Evolutionary conservation across 1,284 basidiomycete genomes (phyloP).

Genomic region (Pisolithus thermaeus): DNA sequence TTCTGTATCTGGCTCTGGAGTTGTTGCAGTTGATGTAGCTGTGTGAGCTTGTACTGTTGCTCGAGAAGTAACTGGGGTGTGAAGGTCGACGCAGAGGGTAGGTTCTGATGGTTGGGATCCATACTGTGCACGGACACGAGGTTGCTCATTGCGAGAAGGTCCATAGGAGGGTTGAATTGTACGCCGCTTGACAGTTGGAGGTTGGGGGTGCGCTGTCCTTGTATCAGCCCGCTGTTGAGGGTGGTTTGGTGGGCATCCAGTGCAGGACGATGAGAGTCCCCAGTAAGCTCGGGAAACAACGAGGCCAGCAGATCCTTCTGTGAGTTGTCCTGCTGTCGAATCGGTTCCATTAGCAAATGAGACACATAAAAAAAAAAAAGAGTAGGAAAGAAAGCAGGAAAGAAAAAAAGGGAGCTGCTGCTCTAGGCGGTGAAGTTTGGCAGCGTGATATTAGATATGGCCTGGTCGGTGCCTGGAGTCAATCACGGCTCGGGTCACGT

Average conservation of each 20-base stretch:
- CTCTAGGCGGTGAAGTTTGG: not conserved
- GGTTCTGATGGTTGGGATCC: slow-evolving; percentile 18
- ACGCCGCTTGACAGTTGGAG: slow-evolving; percentile 15
- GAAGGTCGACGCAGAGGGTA: slow-evolving; percentile 19
- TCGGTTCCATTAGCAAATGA: slow-evolving; percentile 24
- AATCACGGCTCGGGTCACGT: too few species aligned
- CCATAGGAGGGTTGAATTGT: slow-evolving; percentile 31
- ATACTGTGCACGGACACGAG: slow-evolving; percentile 40
- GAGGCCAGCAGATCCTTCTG: slow-evolving; percentile 39
- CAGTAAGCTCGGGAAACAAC: slow-evolving; percentile 33
- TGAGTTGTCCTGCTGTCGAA: slow-evolving; percentile 25
- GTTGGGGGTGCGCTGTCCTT: slow-evolving; percentile 18
- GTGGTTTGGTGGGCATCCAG: slow-evolving; percentile 17
- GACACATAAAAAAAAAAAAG: not conserved
- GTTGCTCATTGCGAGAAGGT: slow-evolving; percentile 41
- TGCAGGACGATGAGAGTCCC: slow-evolving; percentile 15
- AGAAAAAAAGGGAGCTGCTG: not conserved
- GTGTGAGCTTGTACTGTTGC: slow-evolving; percentile 64
- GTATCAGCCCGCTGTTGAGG: slow-evolving; percentile 2
- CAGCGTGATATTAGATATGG: too few species aligned
- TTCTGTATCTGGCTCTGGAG: slow-evolving; percentile 77
- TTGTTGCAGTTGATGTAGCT: slow-evolving; percentile 72
- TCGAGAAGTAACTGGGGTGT: slow-evolving; percentile 44
- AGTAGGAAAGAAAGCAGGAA: not conserved
- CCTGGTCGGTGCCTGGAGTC: too few species aligned